phyloP scores from a whole-genome alignment of 2,329 filamentous ascomycete genomes.

The Aspergillus amoenus region DNA sequence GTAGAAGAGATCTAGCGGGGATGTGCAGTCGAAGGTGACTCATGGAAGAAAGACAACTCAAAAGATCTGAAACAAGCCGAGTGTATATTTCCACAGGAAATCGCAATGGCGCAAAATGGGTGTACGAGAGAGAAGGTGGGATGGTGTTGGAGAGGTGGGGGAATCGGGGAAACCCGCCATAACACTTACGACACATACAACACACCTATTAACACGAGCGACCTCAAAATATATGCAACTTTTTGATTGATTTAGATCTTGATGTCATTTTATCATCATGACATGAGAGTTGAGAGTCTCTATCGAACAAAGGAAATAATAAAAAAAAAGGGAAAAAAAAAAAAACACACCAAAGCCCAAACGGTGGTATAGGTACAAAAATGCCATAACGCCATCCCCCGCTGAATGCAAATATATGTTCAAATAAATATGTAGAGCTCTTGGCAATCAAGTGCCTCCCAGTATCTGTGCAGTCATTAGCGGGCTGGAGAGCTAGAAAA shows the following conservation, averaged over 20 bases:
- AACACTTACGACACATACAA: neutral
- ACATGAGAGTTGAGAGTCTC: conserved; percentile 14
- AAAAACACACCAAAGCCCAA: conserved; percentile 3
- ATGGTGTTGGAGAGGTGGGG: neutral
- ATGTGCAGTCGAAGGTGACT: neutral
- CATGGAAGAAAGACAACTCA: neutral
- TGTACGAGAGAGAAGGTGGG: neutral
- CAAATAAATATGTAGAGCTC: conserved; percentile 10
- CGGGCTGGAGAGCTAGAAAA: conserved; percentile 28
- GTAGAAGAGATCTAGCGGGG: neutral
- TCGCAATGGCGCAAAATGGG: neutral
- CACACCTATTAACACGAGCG: too few relatives aligned
- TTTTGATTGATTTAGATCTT: neutral
- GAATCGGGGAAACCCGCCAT: neutral
- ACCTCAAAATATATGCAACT: neutral
- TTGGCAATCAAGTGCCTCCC: conserved; percentile 25
- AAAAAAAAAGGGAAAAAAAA: neutral
- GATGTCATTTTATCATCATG: neutral
- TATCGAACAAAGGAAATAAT: conserved; percentile 9
- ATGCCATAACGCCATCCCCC: conserved; percentile 21
- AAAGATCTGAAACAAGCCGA: neutral
- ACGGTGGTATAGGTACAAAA: conserved; percentile 11
- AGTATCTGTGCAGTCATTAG: conserved; percentile 23
- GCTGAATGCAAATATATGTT: conserved; percentile 23
- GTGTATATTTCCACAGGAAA: neutral